Conservation (phyloP, 2,329 filamentous ascomycete genomes). For the Talaromyces islandicus region DNA sequence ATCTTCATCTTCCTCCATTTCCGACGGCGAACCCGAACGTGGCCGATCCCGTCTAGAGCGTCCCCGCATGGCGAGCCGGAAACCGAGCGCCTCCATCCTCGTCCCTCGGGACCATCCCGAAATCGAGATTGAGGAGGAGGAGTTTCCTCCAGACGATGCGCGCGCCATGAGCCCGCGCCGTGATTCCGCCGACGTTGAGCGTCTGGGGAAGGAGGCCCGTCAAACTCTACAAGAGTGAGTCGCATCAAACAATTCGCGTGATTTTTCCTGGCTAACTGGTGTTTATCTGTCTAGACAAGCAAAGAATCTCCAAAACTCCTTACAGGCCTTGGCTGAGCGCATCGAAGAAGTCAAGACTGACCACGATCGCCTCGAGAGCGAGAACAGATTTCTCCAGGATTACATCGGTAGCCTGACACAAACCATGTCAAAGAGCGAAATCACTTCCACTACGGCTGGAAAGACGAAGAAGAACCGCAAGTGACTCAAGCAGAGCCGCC, state of each 20-base stretch:
- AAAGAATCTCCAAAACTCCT: slow-evolving; percentile 78
- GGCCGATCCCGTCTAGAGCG: slow-evolving; percentile 45
- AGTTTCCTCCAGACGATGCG: slow-evolving; percentile 81
- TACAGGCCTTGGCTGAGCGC: slow-evolving; percentile 82
- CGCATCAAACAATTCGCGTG: neutral
- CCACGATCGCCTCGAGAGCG: slow-evolving; percentile 91
- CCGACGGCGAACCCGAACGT: slow-evolving; percentile 41
- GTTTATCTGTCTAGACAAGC: slow-evolving; percentile 63
- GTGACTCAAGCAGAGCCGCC: slow-evolving; percentile 15
- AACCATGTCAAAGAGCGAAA: slow-evolving; percentile 53
- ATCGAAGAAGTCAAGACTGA: slow-evolving; percentile 93
- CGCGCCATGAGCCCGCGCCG: slow-evolving; percentile 89
- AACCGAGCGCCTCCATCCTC: slow-evolving; percentile 76
- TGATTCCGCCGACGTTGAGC: slow-evolving; percentile 85
- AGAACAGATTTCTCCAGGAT: slow-evolving; percentile 96
- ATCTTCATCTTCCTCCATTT: slow-evolving; percentile 43
- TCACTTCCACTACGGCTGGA: slow-evolving; percentile 46
- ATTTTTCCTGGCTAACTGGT: neutral
- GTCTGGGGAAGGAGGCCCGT: slow-evolving; percentile 75
- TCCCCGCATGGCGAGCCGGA: slow-evolving; percentile 65
- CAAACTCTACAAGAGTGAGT: slow-evolving; percentile 56
- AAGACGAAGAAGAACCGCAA: slow-evolving; percentile 45
- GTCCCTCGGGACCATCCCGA: slow-evolving; percentile 70
- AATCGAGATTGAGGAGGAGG: slow-evolving; percentile 65
- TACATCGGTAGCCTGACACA: slow-evolving; percentile 97